Conservation (phyloP, 306 rosid species). For the Pueraria montana region DNA sequence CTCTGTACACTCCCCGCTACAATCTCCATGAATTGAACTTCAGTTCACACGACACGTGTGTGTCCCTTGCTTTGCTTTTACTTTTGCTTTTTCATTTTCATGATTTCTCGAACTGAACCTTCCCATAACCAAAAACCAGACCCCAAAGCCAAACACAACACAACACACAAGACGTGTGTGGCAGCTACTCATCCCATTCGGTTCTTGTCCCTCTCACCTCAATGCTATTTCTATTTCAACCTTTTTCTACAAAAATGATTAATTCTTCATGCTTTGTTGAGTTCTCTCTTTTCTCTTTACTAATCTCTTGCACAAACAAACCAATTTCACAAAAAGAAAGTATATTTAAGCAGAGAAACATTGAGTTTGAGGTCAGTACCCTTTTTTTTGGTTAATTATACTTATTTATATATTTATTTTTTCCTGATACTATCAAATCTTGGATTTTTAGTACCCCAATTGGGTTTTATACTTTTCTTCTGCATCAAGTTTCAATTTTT, state of each 20-base stretch:
- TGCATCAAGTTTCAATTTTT: conserved; percentile 38
- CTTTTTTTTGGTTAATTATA: background rate
- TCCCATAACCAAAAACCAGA: background rate
- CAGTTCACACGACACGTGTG: conserved; percentile 38
- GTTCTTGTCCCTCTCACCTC: conserved; percentile 20
- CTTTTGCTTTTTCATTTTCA: background rate
- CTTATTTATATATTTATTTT: background rate
- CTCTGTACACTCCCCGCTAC: background rate
- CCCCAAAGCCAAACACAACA: background rate
- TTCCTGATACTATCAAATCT: background rate
- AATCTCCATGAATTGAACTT: conserved; percentile 23
- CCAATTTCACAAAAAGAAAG: background rate
- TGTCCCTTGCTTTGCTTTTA: background rate
- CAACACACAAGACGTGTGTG: conserved; percentile 20
- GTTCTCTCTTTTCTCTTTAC: background rate
- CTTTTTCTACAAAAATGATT: background rate
- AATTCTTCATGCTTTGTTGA: background rate
- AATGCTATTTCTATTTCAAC: background rate
- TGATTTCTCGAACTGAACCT: background rate
- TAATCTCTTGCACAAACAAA: background rate
- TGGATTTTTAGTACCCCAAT: background rate
- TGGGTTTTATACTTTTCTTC: conserved; percentile 27
- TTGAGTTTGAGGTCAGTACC: conserved; percentile 35
- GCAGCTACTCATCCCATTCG: conserved; percentile 17
- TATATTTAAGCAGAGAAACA: background rate